A percentile compares a stretch with the other conserved stretches of the same genome.
phyloP scores from a whole-genome alignment of 257 asterid species.

The Jaltomata sinuosa region DNA sequence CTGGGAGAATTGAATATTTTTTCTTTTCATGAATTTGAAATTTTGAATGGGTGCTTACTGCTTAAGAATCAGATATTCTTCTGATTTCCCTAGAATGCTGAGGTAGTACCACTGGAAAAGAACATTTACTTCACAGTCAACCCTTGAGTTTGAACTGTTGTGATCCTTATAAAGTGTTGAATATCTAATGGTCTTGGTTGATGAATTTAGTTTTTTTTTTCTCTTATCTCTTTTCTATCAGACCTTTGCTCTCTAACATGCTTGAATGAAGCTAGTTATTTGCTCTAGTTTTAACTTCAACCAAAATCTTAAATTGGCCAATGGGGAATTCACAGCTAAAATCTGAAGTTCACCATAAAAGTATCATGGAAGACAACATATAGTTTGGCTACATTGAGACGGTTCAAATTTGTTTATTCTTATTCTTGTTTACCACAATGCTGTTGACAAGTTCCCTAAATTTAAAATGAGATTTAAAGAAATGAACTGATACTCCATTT shows the following conservation, averaged over 20 bases:
- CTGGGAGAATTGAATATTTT: neutral
- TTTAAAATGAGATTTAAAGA: conserved; percentile 5
- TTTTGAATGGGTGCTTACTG: neutral
- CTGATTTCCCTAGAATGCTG: neutral
- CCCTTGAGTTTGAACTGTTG: neutral
- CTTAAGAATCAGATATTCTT: neutral
- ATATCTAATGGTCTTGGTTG: neutral
- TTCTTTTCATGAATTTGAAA: neutral
- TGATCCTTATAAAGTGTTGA: neutral
- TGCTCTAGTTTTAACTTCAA: neutral
- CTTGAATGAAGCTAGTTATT: neutral
- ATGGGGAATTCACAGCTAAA: neutral
- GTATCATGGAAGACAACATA: neutral
- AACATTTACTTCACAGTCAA: neutral
- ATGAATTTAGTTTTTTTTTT: neutral
- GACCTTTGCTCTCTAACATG: neutral
- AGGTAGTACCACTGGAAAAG: neutral
- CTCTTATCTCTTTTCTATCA: neutral
- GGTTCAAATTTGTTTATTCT: neutral
- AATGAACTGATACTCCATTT: conserved; percentile 11
- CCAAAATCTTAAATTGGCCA: neutral
- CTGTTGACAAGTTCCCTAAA: neutral
- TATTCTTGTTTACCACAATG: neutral
- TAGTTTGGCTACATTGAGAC: neutral
- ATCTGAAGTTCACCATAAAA: neutral